A percentile compares a stretch with the other conserved stretches of the same genome.
Conservation (phyloP, 2,329 filamentous ascomycete species). For the Malbranchea zuffiana region DNA sequence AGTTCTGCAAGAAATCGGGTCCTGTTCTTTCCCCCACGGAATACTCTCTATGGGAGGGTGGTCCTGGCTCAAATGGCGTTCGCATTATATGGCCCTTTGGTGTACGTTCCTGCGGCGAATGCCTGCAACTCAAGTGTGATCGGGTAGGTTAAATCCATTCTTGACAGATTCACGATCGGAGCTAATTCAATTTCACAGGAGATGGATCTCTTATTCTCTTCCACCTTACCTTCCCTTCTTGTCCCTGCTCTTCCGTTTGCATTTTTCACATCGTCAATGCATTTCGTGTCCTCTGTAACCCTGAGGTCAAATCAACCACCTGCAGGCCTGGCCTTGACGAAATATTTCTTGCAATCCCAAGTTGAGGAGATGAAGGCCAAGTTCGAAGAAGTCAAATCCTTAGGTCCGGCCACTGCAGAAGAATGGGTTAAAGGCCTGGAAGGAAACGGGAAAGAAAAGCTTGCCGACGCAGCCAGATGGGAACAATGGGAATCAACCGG, state of each 20-base stretch:
- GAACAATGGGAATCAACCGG: constrained; percentile 56
- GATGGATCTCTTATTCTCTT: constrained; percentile 55
- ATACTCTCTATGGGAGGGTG: constrained; percentile 44
- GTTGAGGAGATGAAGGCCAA: constrained; percentile 52
- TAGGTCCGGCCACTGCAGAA: constrained; percentile 57
- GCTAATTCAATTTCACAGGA: constrained; percentile 45
- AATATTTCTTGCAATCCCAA: constrained; percentile 54
- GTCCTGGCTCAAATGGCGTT: constrained; percentile 52
- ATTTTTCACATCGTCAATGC: constrained; percentile 50
- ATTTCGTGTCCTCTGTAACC: constrained; percentile 48
- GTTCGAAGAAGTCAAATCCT: constrained; percentile 51
- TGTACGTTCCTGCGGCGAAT: constrained; percentile 54
- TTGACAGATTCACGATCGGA: neutral
- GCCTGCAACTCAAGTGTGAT: constrained; percentile 48
- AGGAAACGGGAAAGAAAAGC: constrained; percentile 48
- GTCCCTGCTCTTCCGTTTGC: constrained; percentile 59
- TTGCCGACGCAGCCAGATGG: constrained; percentile 57
- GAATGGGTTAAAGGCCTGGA: constrained; percentile 72
- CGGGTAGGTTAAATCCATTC: constrained; percentile 46
- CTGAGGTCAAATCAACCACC: constrained; percentile 42
- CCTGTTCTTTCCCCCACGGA: constrained; percentile 18
- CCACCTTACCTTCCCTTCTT: constrained; percentile 49
- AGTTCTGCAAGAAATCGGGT: constrained; percentile 50
- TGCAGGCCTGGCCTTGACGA: constrained; percentile 45
- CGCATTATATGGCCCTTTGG: constrained; percentile 62